Conservation (phyloP, 2,329 filamentous ascomycete species). For the Aspergillus ochraceus region DNA sequence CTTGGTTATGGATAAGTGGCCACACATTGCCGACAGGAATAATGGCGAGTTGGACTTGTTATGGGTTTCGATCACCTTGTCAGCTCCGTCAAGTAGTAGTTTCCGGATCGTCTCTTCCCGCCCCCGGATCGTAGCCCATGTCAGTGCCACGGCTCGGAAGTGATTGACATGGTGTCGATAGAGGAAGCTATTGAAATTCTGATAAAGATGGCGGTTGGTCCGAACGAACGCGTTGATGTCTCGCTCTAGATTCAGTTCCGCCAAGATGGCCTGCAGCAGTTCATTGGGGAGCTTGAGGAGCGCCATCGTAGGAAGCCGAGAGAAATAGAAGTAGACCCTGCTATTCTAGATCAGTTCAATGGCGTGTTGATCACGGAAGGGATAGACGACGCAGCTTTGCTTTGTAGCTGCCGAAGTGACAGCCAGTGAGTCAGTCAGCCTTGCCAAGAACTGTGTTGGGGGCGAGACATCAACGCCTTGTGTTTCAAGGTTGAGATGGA, state of each 20-base stretch:
- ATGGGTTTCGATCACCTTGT: neutral
- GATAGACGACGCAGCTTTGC: too few species aligned
- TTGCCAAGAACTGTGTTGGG: too few species aligned
- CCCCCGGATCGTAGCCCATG: neutral
- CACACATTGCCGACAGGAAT: neutral
- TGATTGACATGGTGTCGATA: neutral
- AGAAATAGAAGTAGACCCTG: neutral
- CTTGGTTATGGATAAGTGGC: neutral
- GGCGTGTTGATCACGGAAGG: too few species aligned
- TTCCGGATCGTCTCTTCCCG: neutral
- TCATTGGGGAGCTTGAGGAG: slow-evolving; percentile 3
- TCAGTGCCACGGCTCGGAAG: neutral
- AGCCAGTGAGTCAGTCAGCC: too few species aligned
- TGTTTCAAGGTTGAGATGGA: too few species aligned
- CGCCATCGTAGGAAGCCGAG: neutral
- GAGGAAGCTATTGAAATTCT: neutral
- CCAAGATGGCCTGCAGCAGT: neutral
- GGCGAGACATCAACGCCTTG: too few species aligned
- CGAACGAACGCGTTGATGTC: slow-evolving; percentile 2
- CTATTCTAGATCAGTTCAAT: neutral
- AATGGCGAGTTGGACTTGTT: neutral
- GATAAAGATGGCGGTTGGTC: neutral
- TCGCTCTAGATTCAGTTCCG: neutral
- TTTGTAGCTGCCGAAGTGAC: too few species aligned
- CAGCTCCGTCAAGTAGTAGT: slow-evolving; percentile 1